phyloP scores from a whole-genome alignment of 805 yeast species.

The Nakazawaea holstii region DNA sequence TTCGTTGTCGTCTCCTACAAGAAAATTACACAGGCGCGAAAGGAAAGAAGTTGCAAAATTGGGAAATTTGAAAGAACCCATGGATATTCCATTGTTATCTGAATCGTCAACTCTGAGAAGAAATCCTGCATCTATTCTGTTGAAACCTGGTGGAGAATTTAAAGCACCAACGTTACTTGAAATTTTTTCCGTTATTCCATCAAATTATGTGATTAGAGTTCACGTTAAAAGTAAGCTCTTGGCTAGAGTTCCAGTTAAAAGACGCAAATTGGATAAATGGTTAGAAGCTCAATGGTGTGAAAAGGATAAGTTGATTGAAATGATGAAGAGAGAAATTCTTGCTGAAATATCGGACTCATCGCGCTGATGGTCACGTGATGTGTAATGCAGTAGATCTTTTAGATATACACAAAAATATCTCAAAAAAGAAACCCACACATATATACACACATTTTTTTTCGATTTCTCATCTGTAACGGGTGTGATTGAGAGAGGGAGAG shows the following conservation, averaged over 20 bases:
- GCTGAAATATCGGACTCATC: slow-evolving; percentile 13
- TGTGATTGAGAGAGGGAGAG: background rate
- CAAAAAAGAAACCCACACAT: no score
- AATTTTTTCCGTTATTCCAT: slow-evolving; percentile 27
- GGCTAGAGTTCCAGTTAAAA: slow-evolving; percentile 44
- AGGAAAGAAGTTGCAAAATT: background rate
- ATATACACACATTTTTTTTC: background rate
- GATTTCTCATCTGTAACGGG: background rate
- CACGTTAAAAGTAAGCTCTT: slow-evolving; percentile 43
- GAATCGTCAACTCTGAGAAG: background rate
- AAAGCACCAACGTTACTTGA: slow-evolving; percentile 31
- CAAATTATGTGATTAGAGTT: slow-evolving; percentile 31
- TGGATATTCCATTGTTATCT: background rate
- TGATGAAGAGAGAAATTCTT: slow-evolving; percentile 23
- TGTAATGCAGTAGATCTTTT: slow-evolving; percentile 3
- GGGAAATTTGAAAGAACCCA: background rate
- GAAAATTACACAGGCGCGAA: background rate
- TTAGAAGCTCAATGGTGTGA: slow-evolving; percentile 67
- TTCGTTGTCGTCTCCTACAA: background rate
- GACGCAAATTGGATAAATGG: slow-evolving; percentile 64
- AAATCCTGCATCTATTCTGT: slow-evolving; percentile 1
- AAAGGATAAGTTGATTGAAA: slow-evolving; percentile 51
- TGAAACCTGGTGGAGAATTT: slow-evolving; percentile 17
- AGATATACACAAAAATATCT: slow-evolving; percentile 1
- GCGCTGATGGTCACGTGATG: slow-evolving; percentile 2